A percentile compares a stretch with the other conserved stretches of the same genome.
Evolutionary conservation across 2,329 filamentous ascomycete genomes (phyloP).

Genomic region (Colletotrichum australisinense): DNA sequence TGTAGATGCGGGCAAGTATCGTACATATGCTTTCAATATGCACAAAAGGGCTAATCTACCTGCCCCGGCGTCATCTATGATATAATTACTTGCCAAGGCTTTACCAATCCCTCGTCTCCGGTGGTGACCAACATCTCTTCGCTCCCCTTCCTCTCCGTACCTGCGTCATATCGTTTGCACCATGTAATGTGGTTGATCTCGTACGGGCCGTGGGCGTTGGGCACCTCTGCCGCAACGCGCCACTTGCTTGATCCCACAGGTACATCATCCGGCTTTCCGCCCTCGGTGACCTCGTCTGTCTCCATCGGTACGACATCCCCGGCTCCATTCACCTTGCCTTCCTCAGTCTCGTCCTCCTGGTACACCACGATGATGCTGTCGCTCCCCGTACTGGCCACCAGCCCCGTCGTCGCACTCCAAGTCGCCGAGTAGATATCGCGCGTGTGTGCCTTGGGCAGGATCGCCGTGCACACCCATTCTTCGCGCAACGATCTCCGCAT

Average conservation of each 20-base stretch:
- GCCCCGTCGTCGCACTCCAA: constrained; percentile 83
- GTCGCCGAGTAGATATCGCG: constrained; percentile 85
- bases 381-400: constrained; percentile 88
- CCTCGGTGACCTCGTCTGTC: constrained; percentile 27
- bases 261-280: constrained; percentile 16
- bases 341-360: constrained; percentile 61
- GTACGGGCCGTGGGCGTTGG: constrained; percentile 88
- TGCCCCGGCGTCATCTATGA: constrained; percentile 8
- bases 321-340: neutral
- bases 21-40: neutral
- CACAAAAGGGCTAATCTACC: neutral
- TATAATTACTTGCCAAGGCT: constrained; percentile 76
- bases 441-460: constrained; percentile 81
- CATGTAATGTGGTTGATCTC: constrained; percentile 94
- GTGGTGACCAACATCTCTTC: constrained; percentile 93
- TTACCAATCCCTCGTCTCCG: constrained; percentile 90
- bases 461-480: constrained; percentile 82
- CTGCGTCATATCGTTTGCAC: constrained; percentile 82
- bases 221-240: constrained; percentile 75
- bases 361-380: constrained; percentile 88
- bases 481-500: constrained; percentile 84
- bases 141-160: constrained; percentile 60
- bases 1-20: neutral
- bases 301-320: neutral
- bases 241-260: constrained; percentile 60